Evolutionary conservation across 1,284 basidiomycete species (phyloP), one percentile per base, ranked within the genome.

Genomic region (Sanguinoderma infundibulare): DNA sequence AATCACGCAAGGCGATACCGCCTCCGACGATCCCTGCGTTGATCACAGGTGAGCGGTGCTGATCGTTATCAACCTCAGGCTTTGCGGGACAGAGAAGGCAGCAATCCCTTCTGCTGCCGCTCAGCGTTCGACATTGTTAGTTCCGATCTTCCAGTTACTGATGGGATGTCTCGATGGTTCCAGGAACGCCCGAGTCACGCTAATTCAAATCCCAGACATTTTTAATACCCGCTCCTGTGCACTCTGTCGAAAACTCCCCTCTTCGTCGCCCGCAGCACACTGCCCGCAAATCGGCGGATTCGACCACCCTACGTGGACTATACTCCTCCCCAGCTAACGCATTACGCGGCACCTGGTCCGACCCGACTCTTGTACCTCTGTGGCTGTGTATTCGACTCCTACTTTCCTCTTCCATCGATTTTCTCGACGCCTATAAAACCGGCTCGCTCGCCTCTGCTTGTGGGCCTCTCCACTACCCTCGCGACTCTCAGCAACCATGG

Each of bases 401-500:
- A 56, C 50, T 26, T 40, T 53, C n/a, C 22, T 24, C 20, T 24
- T 42, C 8, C 40, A 17, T 49, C 28, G 30, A 49, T 49, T 26
- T 28, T 59, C 35, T 38, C 4, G 9, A 35, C 38, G 52, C 32
- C 47, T 61, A 63, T 66, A 63, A 57, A 61, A 53, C 36, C 52
- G 28, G 32, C 46, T 42, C 0, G 30, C 51, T 38, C 57, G 12
- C 36, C 14, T 51, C 47, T 24, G 10, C 22, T 12, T 44, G 30
- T n/a, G 47, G 35, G 40, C 55, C 50, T 35, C 40, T 34, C 38
- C 36, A 35, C 34, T 22, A 32, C 10, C 15, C n/a, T 28, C 28
- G n/a, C 58, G n/a, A 22, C 35, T 49, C 24, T 6, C 30, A 17
- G n/a, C 47, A 42, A 47, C 57, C 2, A 70, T 71, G 69, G 56